Percentiles rank a stretch among this genome's conserved stretches.
phyloP scores from a whole-genome alignment of 73 alveolate genomes.

The Paramecium pentaurelia region DNA sequence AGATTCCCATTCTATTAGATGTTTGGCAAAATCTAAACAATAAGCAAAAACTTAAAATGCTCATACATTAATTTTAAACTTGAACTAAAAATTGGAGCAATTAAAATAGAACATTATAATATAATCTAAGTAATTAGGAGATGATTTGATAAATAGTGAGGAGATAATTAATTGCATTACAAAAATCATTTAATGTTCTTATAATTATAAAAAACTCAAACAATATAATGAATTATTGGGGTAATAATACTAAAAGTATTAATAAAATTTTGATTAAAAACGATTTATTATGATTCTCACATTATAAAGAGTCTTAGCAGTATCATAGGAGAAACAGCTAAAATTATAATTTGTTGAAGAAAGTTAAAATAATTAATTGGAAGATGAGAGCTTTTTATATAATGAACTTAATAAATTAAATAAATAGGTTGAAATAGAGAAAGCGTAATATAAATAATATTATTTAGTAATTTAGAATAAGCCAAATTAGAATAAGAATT shows the following conservation, averaged over 20 bases:
- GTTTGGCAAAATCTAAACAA: slow-evolving; percentile 12
- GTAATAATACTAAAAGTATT: background rate
- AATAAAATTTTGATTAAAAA: background rate
- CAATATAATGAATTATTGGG: background rate
- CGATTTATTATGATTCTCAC: background rate
- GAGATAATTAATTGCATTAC: background rate
- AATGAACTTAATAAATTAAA: background rate
- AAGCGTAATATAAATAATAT: background rate
- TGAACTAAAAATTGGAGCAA: background rate
- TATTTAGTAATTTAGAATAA: background rate
- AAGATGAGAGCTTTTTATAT: background rate
- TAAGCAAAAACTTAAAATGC: slow-evolving; percentile 10
- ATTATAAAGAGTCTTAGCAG: background rate
- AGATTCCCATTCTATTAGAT: background rate
- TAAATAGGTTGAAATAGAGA: background rate
- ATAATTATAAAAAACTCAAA: background rate
- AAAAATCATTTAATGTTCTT: background rate
- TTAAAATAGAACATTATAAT: background rate
- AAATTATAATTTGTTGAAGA: slow-evolving; percentile 38
- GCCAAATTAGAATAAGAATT: background rate
- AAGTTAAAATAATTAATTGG: background rate
- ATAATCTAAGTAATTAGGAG: background rate
- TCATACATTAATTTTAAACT: background rate
- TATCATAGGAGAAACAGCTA: background rate
- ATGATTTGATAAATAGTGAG: background rate